Evolutionary conservation across 495 filamentous ascomycete species (phyloP), one percentile per base, ranked within the genome.

Genomic region (Aspergillus heteromorphus): DNA sequence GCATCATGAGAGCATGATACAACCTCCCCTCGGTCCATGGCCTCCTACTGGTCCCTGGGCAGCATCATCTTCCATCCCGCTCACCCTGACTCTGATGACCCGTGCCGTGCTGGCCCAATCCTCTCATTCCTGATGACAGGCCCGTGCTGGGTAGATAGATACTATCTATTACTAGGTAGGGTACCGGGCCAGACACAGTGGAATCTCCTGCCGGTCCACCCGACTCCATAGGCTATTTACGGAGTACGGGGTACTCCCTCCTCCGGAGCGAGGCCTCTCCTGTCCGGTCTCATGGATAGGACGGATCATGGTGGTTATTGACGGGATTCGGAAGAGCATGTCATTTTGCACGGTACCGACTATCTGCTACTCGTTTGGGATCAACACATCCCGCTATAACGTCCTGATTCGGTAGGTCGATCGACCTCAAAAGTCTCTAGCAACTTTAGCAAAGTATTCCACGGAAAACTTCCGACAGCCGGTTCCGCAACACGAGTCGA

Each of bases 121-220:
- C 38, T 27, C 43, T 11, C 43, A 29, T 27, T 47, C 43, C 16
- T 30, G 27, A 13, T 47, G 43, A 29, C 21, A 47, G 43, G 43
- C 43, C 43, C 48, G 48, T 36, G 17, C 49, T 53, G n/a, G n/a
- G n/a, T n/a, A n/a, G n/a, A n/a, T n/a, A n/a, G n/a, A n/a, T n/a
- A n/a, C n/a, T n/a, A n/a, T n/a, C n/a, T n/a, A n/a, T n/a, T n/a
- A n/a, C n/a, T n/a, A n/a, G n/a, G n/a, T n/a, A 29, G 16, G n/a
- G 5, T n/a, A 4, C 21, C 38, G 48, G 48, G 38, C 49, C 49
- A 42, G 23, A 42, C 25, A 23, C 27, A 53, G 51, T 29, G 43
- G 43, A 16, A 47, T 47, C 9, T 29, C 13, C 34, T 38, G 16
- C 38, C 19, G 41, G 51, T 53, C 51, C 40, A 53, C 42, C 51